Evolutionary conservation across 257 asterid species (phyloP).

Genomic region (Henckelia pumila): DNA sequence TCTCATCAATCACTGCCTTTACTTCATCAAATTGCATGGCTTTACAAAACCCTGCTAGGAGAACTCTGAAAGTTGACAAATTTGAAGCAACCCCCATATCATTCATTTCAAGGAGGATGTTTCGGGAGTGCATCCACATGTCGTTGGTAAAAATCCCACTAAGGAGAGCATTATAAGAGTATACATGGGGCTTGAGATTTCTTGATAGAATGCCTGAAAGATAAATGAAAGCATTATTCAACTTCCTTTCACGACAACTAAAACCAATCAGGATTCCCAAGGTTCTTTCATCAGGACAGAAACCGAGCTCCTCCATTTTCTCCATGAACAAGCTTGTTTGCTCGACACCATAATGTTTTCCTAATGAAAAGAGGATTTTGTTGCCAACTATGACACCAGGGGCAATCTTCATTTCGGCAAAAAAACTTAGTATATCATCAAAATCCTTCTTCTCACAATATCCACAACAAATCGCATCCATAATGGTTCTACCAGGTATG

Average conservation of each 20-base stretch:
- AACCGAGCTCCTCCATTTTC: slow-evolving; percentile 58
- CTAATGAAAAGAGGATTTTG: slow-evolving; percentile 55
- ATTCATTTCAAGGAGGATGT: slow-evolving; percentile 71
- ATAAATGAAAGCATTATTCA: slow-evolving; percentile 53
- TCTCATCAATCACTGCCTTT: slow-evolving; percentile 47
- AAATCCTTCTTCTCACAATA: slow-evolving; percentile 86
- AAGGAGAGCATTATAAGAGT: slow-evolving; percentile 77
- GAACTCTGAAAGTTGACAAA: slow-evolving; percentile 64
- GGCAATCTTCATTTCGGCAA: slow-evolving; percentile 44
- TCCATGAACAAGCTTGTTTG: slow-evolving; percentile 50
- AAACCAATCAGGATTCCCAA: slow-evolving; percentile 82
- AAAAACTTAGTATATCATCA: slow-evolving; percentile 62
- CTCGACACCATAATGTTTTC: slow-evolving; percentile 49
- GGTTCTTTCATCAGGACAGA: slow-evolving; percentile 54
- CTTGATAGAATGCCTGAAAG: slow-evolving; percentile 59
- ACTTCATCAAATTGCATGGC: slow-evolving; percentile 66
- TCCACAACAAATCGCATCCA: slow-evolving; percentile 47
- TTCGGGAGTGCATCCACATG: slow-evolving; percentile 63
- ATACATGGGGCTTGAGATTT: slow-evolving; percentile 51
- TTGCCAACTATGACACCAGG: slow-evolving; percentile 56
- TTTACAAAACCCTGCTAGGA: slow-evolving; percentile 71
- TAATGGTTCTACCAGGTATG: slow-evolving; percentile 42
- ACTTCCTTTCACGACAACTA: slow-evolving; percentile 57
- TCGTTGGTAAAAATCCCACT: slow-evolving; percentile 68
- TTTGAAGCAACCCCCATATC: slow-evolving; percentile 51